phyloP scores from a whole-genome alignment of 2,329 filamentous ascomycete genomes.

The Fusarium illudens region DNA sequence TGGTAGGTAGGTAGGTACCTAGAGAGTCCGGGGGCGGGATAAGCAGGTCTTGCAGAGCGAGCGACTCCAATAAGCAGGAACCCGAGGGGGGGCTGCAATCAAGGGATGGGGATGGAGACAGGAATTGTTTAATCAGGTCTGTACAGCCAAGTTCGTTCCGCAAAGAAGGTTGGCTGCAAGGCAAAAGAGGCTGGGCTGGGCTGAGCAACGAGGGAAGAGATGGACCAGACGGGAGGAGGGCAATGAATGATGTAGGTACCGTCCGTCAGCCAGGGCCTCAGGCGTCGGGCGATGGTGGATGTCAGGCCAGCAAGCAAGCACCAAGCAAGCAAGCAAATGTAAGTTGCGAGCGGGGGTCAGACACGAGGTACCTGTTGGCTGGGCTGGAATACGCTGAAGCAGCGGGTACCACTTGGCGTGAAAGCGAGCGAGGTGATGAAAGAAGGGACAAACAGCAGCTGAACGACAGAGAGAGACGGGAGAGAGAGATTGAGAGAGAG shows the following conservation, averaged over 20 bases:
- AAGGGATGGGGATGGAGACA: neutral
- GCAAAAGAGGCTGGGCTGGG: neutral
- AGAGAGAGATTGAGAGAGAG: neutral
- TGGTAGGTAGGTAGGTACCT: neutral
- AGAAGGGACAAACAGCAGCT: conserved; percentile 7
- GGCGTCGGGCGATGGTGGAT: neutral
- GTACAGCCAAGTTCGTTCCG: neutral
- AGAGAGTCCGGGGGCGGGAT: conserved; percentile 3
- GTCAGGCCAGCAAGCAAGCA: conserved; percentile 17
- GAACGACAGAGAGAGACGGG: neutral
- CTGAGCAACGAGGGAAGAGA: neutral
- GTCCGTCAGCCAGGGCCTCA: neutral
- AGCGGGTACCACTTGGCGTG: conserved; percentile 9
- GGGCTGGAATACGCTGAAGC: conserved; percentile 19
- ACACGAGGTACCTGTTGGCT: conserved; percentile 3
- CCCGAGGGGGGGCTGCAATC: neutral
- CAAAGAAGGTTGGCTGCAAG: neutral
- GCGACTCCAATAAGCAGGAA: conserved; percentile 1
- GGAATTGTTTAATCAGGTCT: neutral
- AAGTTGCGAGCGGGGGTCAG: conserved; percentile 1
- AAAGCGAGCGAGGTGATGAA: conserved; percentile 16
- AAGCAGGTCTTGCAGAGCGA: conserved; percentile 2
- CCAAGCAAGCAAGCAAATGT: neutral
- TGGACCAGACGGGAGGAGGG: neutral
- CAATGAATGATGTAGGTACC: neutral